Percentiles rank a stretch among this genome's conserved stretches.
phyloP scores from a whole-genome alignment of 169 alveolate species.

The Cryptosporidium felis region DNA sequence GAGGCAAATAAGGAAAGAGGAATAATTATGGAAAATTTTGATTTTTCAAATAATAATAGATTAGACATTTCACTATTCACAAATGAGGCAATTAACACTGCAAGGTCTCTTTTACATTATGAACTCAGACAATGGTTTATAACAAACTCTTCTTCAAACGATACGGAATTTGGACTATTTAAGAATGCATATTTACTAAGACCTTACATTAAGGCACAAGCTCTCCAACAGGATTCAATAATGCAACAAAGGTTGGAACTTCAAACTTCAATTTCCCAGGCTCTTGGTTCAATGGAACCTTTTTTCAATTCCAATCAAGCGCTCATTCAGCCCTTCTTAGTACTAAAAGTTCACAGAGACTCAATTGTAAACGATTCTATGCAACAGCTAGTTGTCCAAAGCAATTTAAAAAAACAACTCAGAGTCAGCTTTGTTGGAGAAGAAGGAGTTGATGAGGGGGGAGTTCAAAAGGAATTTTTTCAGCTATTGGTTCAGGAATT shows the following conservation, averaged over 20 bases:
- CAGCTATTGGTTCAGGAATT: slow-evolving; percentile 84
- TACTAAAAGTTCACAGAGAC: slow-evolving; percentile 67
- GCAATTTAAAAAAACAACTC: slow-evolving; percentile 75
- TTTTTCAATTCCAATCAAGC: background rate
- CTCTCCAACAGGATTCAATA: slow-evolving; percentile 43
- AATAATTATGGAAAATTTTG: background rate
- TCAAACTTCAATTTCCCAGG: slow-evolving; percentile 28
- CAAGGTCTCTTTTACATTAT: slow-evolving; percentile 3
- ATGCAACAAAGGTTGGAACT: slow-evolving; percentile 54
- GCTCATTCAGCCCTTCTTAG: slow-evolving; percentile 67
- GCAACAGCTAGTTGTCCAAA: slow-evolving; percentile 38
- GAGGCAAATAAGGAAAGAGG: slow-evolving; percentile 46
- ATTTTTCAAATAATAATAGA: slow-evolving; percentile 16
- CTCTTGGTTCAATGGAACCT: slow-evolving; percentile 30
- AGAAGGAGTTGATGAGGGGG: slow-evolving; percentile 94
- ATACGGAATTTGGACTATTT: slow-evolving; percentile 27
- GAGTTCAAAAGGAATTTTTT: slow-evolving; percentile 89
- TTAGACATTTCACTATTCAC: slow-evolving; percentile 1
- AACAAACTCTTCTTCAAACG: slow-evolving; percentile 24
- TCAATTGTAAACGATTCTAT: slow-evolving; percentile 73
- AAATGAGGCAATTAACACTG: slow-evolving; percentile 21
- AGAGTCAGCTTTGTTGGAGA: slow-evolving; percentile 85
- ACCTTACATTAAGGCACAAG: slow-evolving; percentile 15
- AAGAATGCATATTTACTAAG: slow-evolving; percentile 10
- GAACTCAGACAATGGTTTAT: slow-evolving; percentile 48